Conservation (phyloP, 176 grass and related monocot genomes). For the Eremochloa ophiuroides region DNA sequence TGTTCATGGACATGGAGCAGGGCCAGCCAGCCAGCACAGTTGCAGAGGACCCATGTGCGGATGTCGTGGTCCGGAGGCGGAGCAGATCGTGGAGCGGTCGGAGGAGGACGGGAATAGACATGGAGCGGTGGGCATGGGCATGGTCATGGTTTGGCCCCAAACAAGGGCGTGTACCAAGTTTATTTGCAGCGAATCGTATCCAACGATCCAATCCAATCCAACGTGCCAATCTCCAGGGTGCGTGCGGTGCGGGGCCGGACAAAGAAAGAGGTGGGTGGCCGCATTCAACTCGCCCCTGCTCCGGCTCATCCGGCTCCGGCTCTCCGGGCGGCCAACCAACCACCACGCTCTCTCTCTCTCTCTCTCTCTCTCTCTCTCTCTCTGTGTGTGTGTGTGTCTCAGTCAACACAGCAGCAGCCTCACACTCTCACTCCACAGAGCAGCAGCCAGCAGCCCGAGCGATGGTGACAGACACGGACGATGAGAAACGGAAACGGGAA, state of each 20-base stretch:
- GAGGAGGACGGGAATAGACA: neutral
- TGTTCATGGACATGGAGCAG: neutral
- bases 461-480: neutral
- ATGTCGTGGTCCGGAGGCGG: neutral
- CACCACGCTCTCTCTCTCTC: neutral
- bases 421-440: no score
- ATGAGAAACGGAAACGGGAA: no score
- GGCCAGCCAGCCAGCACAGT: no score
- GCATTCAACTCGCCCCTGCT: neutral
- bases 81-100: no score
- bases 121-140: neutral
- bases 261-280: neutral
- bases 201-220: no score
- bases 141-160: conserved; percentile 23
- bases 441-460: no score
- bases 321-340: neutral
- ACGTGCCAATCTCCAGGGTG: neutral
- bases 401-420: no score
- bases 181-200: neutral
- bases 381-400: no score
- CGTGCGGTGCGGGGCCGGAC: neutral
- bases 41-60: conserved; percentile 1
- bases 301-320: neutral
- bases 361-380: no score
- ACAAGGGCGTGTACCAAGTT: conserved; percentile 18